Percentiles rank a stretch among this genome's conserved stretches.
Conservation (phyloP, 345 rosid species). For the Eutrema japonicum region DNA sequence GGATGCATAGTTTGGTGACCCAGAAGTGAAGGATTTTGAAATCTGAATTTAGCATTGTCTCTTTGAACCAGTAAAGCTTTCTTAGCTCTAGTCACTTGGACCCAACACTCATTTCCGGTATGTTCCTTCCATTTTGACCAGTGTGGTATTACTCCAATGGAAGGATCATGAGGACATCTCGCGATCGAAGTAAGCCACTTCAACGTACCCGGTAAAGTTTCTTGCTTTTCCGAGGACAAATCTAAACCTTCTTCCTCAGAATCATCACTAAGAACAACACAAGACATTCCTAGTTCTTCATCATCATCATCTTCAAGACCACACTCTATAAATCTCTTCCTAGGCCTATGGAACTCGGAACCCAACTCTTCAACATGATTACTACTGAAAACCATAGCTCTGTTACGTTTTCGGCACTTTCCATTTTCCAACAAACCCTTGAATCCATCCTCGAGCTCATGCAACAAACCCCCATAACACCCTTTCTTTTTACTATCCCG, state of each 20-base stretch:
- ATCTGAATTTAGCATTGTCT: conserved; percentile 33
- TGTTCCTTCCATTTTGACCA: conserved; percentile 51
- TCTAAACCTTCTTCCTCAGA: conserved; percentile 24
- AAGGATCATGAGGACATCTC: conserved; percentile 53
- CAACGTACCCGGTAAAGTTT: conserved; percentile 54
- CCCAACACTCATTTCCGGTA: conserved; percentile 48
- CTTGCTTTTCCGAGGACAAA: conserved; percentile 26
- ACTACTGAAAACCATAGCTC: conserved; percentile 36
- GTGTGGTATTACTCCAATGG: conserved; percentile 50
- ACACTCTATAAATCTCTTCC: conserved; percentile 21
- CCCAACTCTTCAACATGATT: conserved; percentile 23
- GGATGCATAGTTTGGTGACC: conserved; percentile 60
- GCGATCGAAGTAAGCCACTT: conserved; percentile 68
- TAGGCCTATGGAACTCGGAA: conserved; percentile 23
- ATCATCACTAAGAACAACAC: conserved; percentile 16
- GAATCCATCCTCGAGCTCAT: conserved; percentile 56
- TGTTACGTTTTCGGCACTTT: conserved; percentile 31
- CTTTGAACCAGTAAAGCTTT: conserved; percentile 50
- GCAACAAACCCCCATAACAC: conserved; percentile 36
- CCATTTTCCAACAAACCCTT: conserved; percentile 48
- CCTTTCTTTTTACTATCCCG: conserved; percentile 35
- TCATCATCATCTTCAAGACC: conserved; percentile 13
- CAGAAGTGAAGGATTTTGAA: conserved; percentile 27
- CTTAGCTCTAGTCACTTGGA: conserved; percentile 55
- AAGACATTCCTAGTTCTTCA: conserved; percentile 37